Conservation (phyloP, 805 yeast species). For the Pichia scutulata region DNA sequence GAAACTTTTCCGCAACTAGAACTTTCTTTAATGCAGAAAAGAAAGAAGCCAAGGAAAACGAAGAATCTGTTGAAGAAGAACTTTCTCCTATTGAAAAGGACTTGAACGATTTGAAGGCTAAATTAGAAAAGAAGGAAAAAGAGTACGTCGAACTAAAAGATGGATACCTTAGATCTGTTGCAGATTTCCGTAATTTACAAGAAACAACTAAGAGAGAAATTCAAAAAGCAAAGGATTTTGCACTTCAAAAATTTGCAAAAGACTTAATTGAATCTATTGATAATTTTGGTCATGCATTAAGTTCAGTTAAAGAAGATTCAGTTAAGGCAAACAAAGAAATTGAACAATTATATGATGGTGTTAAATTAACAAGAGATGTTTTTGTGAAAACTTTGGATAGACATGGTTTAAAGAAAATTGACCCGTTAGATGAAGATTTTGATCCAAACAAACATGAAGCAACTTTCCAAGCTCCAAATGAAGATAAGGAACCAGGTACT, state of each 20-base stretch:
- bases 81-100: constrained; percentile 25
- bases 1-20: constrained; percentile 20
- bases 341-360: constrained; percentile 76
- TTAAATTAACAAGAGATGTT: constrained; percentile 79
- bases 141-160: constrained; percentile 80
- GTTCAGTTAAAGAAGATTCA: constrained; percentile 59
- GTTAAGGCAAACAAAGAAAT: constrained; percentile 54
- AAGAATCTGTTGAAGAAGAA: constrained; percentile 13
- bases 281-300: constrained; percentile 80
- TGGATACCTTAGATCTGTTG: constrained; percentile 72
- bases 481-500: constrained; percentile 86
- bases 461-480: constrained; percentile 77
- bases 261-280: constrained; percentile 86
- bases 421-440: constrained; percentile 77
- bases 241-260: constrained; percentile 84
- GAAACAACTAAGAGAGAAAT: constrained; percentile 83
- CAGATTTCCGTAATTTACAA: constrained; percentile 90
- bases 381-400: constrained; percentile 74
- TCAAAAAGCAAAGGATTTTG: constrained; percentile 82
- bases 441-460: constrained; percentile 94
- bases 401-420: constrained; percentile 75
- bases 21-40: constrained; percentile 26
- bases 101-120: constrained; percentile 38
- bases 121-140: constrained; percentile 54
- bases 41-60: constrained; percentile 10